Percentiles rank a stretch among this genome's conserved stretches.
phyloP scores from a whole-genome alignment of 495 filamentous ascomycete genomes.

The Hyaloscypha variabilis region DNA sequence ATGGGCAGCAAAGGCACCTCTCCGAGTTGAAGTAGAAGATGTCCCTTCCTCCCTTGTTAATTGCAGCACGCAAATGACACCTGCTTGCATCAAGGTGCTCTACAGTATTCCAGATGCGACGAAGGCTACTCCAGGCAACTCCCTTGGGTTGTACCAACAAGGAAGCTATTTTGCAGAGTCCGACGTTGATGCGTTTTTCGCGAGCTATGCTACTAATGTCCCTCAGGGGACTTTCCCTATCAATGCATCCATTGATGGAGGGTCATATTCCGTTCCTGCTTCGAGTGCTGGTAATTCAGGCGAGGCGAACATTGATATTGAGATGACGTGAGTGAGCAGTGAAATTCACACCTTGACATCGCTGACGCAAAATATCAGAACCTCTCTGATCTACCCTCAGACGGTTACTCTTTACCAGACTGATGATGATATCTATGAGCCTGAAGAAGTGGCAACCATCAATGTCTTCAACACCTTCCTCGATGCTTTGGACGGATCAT shows the following conservation, averaged over 20 bases:
- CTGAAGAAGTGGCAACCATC: constrained; percentile 38
- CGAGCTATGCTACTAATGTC: constrained; percentile 35
- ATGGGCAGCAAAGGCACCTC: constrained; percentile 7
- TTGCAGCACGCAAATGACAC: constrained; percentile 31
- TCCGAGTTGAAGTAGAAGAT: background rate
- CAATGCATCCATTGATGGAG: constrained; percentile 49
- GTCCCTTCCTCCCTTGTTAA: constrained; percentile 14
- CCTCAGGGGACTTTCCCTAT: constrained; percentile 45
- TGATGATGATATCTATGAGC: constrained; percentile 23
- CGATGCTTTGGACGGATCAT: constrained; percentile 31
- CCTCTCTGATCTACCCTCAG: constrained; percentile 27
- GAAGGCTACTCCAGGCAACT: constrained; percentile 29
- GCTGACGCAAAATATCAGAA: constrained; percentile 1
- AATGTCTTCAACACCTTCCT: constrained; percentile 37
- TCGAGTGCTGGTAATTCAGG: constrained; percentile 9
- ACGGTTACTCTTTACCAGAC: constrained; percentile 26
- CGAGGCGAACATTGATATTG: constrained; percentile 20
- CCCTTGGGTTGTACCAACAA: constrained; percentile 28
- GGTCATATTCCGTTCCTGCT: constrained; percentile 13
- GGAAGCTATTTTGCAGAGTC: constrained; percentile 23
- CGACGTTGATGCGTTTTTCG: constrained; percentile 14
- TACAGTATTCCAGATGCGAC: constrained; percentile 26
- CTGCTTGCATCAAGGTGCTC: constrained; percentile 35
- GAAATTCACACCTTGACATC: background rate
- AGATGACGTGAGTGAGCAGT: constrained; percentile 14